A percentile compares a stretch with the other conserved stretches of the same genome.
These are phyloP conservation scores for Ceratocystis destructans DNA, from an alignment of 2,329 filamentous ascomycete species.

Conservation along the genomic window DNA sequence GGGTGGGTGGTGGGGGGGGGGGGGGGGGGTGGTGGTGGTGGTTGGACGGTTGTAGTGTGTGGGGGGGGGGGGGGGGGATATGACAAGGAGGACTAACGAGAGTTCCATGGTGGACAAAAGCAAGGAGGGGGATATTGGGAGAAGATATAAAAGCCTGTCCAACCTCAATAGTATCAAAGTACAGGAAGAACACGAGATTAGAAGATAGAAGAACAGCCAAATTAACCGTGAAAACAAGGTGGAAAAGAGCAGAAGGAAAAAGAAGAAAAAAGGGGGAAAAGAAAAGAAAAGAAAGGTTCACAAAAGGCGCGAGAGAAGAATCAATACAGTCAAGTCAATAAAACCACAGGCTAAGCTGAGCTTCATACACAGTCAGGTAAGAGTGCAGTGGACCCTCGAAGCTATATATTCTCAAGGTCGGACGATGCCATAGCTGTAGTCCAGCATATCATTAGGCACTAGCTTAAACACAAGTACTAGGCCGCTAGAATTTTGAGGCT, in stretches of 20 bases:
- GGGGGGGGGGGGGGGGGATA: no score
- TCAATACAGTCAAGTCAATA: neutral
- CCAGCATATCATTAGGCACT: neutral
- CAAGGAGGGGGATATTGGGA: neutral
- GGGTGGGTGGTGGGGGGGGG: neutral
- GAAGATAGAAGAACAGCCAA: no score
- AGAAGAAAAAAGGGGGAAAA: neutral
- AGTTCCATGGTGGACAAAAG: conserved; percentile 5
- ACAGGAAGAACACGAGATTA: no score
- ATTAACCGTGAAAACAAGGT: no score
- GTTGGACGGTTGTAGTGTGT: no score
- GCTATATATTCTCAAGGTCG: neutral
- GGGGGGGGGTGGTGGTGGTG: no score
- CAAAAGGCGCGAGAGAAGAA: neutral
- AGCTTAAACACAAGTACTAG: neutral
- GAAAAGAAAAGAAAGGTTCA: neutral
- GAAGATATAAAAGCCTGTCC: neutral
- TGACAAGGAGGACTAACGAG: conserved; percentile 5
- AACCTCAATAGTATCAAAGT: no score
- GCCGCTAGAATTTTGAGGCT: neutral
- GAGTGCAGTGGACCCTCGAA: neutral
- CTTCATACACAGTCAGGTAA: neutral
- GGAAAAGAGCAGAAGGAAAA: neutral
- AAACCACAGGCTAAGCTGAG: neutral
- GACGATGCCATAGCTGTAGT: neutral